phyloP scores from a whole-genome alignment of 108 stramenopile genomes.

The Aurantiochytrium sp. region DNA sequence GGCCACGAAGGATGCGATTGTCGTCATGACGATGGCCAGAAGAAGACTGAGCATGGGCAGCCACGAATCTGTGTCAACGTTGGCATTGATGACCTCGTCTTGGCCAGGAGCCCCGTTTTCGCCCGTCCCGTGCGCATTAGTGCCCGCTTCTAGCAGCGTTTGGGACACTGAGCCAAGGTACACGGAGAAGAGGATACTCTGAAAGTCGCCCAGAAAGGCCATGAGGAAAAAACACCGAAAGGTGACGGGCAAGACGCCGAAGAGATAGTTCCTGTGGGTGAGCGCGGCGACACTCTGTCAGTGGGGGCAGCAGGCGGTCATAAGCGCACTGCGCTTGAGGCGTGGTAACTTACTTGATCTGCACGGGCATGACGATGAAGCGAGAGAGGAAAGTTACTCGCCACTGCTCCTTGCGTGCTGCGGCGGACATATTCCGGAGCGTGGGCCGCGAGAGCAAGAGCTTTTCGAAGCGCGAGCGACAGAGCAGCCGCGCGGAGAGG shows the following conservation, averaged over 20 bases:
- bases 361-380: constrained; percentile 27
- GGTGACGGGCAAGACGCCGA: neutral
- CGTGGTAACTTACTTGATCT: neutral
- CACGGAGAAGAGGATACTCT: neutral
- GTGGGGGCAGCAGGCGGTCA: too few relatives aligned
- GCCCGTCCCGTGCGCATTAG: too few relatives aligned
- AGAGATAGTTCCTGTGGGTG: neutral
- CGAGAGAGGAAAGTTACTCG: neutral
- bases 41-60: neutral
- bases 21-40: neutral
- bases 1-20: neutral
- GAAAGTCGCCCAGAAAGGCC: neutral
- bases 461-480: neutral
- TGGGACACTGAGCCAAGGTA: constrained; percentile 3
- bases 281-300: neutral
- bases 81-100: too few relatives aligned
- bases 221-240: constrained; percentile 26
- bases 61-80: neutral
- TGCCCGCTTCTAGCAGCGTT: neutral
- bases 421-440: neutral
- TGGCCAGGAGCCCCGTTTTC: too few relatives aligned
- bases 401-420: neutral
- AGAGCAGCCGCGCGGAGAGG: neutral
- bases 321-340: neutral
- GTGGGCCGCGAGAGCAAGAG: neutral